Conservation (phyloP, 495 filamentous ascomycete genomes). For the Hypomontagnella monticulosa region DNA sequence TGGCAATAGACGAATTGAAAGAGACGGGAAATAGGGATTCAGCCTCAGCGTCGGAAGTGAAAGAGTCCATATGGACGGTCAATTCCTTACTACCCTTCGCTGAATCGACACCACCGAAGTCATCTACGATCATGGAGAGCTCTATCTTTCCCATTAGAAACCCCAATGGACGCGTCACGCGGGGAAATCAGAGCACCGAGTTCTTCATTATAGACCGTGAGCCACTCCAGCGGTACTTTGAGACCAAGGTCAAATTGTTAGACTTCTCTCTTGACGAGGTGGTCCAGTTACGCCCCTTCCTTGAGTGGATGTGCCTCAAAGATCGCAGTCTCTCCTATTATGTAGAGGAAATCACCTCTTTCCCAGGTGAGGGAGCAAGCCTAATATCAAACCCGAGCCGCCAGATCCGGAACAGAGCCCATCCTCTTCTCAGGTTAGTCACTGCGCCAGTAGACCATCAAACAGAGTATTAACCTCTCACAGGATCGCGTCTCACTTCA, state of each 20-base stretch:
- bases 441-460: not conserved
- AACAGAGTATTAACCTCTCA: not conserved
- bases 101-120: no score
- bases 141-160: conserved; percentile 46
- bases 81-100: no score
- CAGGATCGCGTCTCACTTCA: conserved; percentile 48
- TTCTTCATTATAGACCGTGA: conserved; percentile 55
- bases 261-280: conserved; percentile 53
- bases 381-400: conserved; percentile 37
- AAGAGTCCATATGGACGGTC: no score
- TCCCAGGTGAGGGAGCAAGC: conserved; percentile 26
- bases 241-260: conserved; percentile 44
- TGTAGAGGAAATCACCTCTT: conserved; percentile 49
- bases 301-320: conserved; percentile 47
- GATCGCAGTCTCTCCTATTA: conserved; percentile 49
- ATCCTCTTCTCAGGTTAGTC: conserved; percentile 52
- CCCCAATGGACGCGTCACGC: conserved; percentile 21
- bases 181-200: conserved; percentile 16
- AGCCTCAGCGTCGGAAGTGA: no score
- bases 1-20: no score
- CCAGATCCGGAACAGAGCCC: conserved; percentile 47
- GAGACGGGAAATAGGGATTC: no score
- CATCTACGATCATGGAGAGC: conserved; percentile 11
- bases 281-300: conserved; percentile 45
- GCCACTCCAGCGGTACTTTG: conserved; percentile 43